A percentile compares a stretch with the other conserved stretches of the same genome.
Evolutionary conservation across 78 protist genomes (phyloP).

Genomic region (Capsaspora owczarzaki): DNA sequence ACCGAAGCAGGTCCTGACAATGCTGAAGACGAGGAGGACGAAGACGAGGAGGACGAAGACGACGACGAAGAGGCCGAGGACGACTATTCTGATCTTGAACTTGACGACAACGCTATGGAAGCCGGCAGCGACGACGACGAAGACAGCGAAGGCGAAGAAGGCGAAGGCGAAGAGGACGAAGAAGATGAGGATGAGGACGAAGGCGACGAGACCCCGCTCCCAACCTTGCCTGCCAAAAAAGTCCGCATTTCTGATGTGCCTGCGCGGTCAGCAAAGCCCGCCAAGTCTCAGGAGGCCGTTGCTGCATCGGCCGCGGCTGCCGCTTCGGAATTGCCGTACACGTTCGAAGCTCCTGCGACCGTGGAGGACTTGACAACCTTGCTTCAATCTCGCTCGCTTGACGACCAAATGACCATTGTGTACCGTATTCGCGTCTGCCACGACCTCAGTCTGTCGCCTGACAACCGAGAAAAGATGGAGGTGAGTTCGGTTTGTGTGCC

Average conservation of each 20-base stretch:
- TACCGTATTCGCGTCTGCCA: slow-evolving; percentile 7
- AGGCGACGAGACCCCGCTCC: slow-evolving; percentile 1
- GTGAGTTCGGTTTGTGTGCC: too few species aligned
- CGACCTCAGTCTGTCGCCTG: neutral
- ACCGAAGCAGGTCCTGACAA: neutral
- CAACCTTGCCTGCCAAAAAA: neutral
- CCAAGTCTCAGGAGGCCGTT: neutral
- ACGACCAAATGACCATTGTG: neutral
- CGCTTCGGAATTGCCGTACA: slow-evolving; percentile 13
- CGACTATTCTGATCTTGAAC: slow-evolving; percentile 1
- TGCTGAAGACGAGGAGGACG: neutral
- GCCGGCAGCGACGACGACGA: slow-evolving; percentile 17
- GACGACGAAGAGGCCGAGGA: neutral
- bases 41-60: neutral
- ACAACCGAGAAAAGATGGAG: slow-evolving; percentile 8
- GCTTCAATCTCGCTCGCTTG: neutral
- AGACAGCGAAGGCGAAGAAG: slow-evolving; percentile 9
- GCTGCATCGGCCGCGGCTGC: neutral
- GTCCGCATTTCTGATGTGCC: neutral
- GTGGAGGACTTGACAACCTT: neutral
- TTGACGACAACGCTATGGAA: too few species aligned
- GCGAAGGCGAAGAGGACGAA: slow-evolving; percentile 19
- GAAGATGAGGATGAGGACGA: slow-evolving; percentile 10
- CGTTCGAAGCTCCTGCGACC: neutral
- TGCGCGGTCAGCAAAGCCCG: neutral